Evolutionary conservation across 2,329 filamentous ascomycete genomes (phyloP), one percentile per base, ranked within the genome.

Genomic region (Pseudogymnoascus pannorum): DNA sequence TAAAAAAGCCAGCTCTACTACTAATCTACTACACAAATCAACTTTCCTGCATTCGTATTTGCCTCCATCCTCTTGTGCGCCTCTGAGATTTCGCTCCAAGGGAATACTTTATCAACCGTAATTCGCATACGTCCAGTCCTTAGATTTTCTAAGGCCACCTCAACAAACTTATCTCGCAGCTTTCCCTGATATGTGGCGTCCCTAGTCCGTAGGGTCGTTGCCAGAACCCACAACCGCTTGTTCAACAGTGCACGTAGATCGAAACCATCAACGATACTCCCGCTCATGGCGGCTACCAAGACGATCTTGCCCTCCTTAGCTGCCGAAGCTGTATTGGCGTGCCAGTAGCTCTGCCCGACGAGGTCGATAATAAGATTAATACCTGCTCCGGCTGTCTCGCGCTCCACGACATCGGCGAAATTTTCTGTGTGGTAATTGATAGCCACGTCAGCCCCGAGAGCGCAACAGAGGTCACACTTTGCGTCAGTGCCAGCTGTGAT

Each of bases 361-460:
- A 91, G 96, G 72, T 97, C 93, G 36, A 97, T 81, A 51, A 96
- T 89, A 62, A 93, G 77, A 71, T 97, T 90, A 1, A 95, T 91
- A 26, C 92, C 93, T 68, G 85, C 85, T 4, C 87, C 88, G 58
- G 81, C 81, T 0, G 92, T 96, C 2, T 79, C 83, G 64, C 87
- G 83, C 59, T 87, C 77, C 48, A 97, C 58, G 11, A 65, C 61
- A 3, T 61, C 48, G 4, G 64, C 61, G 16, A 64, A 66, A 33
- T 66, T 62, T 38, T 66, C 61, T 1, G 62, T 54, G n/a, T 33
- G 64, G 33, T 66, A 66, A 33, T 64, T 65, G 18, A 66, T 31
- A 14, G 64, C 64, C 6, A 64, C 36, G 12, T 64, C 60, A 12
- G 64, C 64, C 1, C 64, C 63, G 8, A 58, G 57, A 0, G 22